These are phyloP conservation scores for Penicillium sumatraense DNA, from an alignment of 2,329 filamentous ascomycete species.

Conservation along the genomic window DNA sequence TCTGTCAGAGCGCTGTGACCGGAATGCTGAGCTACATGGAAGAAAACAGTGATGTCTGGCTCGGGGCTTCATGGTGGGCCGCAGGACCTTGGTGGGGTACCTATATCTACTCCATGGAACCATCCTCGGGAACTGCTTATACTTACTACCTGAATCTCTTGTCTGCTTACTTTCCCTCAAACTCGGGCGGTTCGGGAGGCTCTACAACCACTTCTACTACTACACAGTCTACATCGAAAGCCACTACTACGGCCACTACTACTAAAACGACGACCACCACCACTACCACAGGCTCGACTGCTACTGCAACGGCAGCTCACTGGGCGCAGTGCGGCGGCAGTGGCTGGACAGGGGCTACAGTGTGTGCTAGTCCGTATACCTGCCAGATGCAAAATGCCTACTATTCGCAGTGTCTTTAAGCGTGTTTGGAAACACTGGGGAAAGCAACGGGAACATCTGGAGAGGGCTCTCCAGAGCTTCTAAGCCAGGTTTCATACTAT, in stretches of 20 bases:
- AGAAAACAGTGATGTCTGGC: slow-evolving; percentile 63
- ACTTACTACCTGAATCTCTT: slow-evolving; percentile 34
- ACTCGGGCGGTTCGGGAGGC: slow-evolving; percentile 8
- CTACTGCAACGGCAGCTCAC: slow-evolving; percentile 12
- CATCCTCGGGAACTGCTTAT: slow-evolving; percentile 31
- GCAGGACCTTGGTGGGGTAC: slow-evolving; percentile 64
- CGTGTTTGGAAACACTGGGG: neutral
- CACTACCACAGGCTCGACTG: slow-evolving; percentile 9
- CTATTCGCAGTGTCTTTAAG: slow-evolving; percentile 45
- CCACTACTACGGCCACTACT: slow-evolving; percentile 5
- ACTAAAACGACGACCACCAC: slow-evolving; percentile 4
- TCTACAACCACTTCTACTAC: slow-evolving; percentile 15
- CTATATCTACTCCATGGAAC: slow-evolving; percentile 41
- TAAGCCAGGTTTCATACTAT: too few relatives aligned
- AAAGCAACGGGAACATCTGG: neutral
- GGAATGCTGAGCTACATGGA: slow-evolving; percentile 58
- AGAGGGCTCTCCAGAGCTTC: too few relatives aligned
- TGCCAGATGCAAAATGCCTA: slow-evolving; percentile 39
- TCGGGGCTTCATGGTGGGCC: slow-evolving; percentile 62
- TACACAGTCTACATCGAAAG: neutral
- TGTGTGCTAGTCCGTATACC: slow-evolving; percentile 37
- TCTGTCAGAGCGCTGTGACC: slow-evolving; percentile 59
- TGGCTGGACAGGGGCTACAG: slow-evolving; percentile 39
- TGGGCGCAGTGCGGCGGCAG: slow-evolving; percentile 41
- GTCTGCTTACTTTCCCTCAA: slow-evolving; percentile 32